Percentiles rank a stretch among this genome's conserved stretches.
phyloP scores from a whole-genome alignment of 108 stramenopile genomes.

The Fragilaria crotonensis region DNA sequence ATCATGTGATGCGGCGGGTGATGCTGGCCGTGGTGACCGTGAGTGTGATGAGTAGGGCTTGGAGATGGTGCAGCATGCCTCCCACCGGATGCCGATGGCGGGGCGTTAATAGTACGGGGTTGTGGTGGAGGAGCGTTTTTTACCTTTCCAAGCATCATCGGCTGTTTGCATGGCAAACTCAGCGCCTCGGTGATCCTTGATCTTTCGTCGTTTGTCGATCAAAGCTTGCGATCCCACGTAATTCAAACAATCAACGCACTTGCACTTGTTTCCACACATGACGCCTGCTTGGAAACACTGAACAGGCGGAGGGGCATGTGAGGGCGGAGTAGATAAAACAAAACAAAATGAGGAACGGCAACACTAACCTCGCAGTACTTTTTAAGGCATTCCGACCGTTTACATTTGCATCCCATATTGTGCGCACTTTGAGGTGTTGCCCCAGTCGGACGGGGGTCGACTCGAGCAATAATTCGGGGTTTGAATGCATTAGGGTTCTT shows the following conservation, averaged over 20 bases:
- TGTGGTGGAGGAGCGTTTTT: too few relatives aligned
- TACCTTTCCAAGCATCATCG: slow-evolving; percentile 61
- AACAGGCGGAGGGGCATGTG: too few relatives aligned
- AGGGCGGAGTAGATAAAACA: not conserved
- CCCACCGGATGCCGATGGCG: not conserved
- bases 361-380: slow-evolving; percentile 93
- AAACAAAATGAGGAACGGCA: not conserved
- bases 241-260: slow-evolving; percentile 89
- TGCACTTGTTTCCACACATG: slow-evolving; percentile 90
- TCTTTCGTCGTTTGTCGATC: slow-evolving; percentile 73
- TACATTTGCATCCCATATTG: slow-evolving; percentile 92
- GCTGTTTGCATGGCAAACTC: slow-evolving; percentile 58
- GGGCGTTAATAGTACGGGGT: too few relatives aligned
- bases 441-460: slow-evolving; percentile 5
- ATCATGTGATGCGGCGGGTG: slow-evolving; percentile 28
- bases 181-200: slow-evolving; percentile 74
- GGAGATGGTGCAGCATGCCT: slow-evolving; percentile 1
- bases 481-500: slow-evolving; percentile 85
- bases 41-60: slow-evolving; percentile 9
- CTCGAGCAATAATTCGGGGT: slow-evolving; percentile 30
- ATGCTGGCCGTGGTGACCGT: slow-evolving; percentile 7
- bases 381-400: slow-evolving; percentile 90
- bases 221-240: slow-evolving; percentile 66
- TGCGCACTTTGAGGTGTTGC: slow-evolving; percentile 38
- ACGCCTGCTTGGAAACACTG: slow-evolving; percentile 91